These are phyloP conservation scores for Phylloporus sp. DNA, from an alignment of 1,284 basidiomycete genomes.

Conservation along the genomic window DNA sequence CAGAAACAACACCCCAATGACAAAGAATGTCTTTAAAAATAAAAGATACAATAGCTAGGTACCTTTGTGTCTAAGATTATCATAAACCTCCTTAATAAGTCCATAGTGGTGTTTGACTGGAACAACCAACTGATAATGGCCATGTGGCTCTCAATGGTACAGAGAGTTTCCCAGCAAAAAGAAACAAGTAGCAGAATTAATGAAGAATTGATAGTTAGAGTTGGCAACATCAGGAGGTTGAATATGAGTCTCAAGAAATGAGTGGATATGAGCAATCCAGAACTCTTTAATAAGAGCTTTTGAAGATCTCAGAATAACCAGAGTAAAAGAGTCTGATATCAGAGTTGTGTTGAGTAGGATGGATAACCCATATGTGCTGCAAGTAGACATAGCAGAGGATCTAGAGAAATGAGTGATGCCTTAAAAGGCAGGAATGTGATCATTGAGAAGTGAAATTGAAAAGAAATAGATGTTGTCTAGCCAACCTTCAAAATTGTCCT, in stretches of 20 bases:
- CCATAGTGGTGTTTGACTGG: neutral
- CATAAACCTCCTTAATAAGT: neutral
- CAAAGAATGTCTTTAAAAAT: neutral
- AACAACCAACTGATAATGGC: neutral
- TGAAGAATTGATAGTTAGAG: neutral
- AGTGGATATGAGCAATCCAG: neutral
- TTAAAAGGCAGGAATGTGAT: neutral
- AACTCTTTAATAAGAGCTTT: no score
- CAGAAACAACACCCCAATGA: neutral
- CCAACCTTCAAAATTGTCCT: neutral
- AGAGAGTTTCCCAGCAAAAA: neutral
- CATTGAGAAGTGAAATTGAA: neutral
- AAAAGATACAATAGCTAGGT: neutral
- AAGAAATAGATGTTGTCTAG: neutral
- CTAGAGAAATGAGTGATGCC: no score
- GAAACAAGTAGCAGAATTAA: neutral
- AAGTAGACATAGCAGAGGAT: no score
- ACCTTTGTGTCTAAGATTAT: neutral
- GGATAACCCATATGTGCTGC: no score
- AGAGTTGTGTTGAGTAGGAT: no score
- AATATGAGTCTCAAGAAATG: neutral
- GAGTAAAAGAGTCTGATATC: no score
- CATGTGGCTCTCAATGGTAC: neutral
- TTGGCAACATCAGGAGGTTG: no score
- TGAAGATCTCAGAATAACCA: no score